These are phyloP conservation scores for Yamadazyma kitorensis DNA, from an alignment of 805 yeast species.

Conservation along the genomic window DNA sequence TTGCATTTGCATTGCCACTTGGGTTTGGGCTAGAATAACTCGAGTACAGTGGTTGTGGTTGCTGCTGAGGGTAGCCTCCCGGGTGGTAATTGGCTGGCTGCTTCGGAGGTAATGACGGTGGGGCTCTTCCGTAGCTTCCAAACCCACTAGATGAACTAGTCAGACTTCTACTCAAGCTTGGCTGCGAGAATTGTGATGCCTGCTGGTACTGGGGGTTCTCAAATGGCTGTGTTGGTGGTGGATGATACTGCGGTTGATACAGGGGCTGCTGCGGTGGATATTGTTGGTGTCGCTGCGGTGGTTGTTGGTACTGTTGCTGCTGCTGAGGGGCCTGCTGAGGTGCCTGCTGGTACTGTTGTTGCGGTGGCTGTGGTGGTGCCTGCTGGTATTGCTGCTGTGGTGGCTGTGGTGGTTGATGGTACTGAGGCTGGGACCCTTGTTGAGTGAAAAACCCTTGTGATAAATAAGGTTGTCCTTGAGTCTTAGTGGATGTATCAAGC, in stretches of 20 bases:
- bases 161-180: slow-evolving; percentile 4
- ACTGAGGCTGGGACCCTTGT: not conserved
- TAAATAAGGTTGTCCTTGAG: no score
- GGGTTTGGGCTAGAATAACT: no score
- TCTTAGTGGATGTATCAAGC: no score
- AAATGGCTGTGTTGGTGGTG: slow-evolving; percentile 1
- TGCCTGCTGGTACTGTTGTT: not conserved
- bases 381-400: slow-evolving; percentile 5
- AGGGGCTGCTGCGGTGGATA: not conserved
- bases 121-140: slow-evolving; percentile 6
- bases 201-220: not conserved
- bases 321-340: not conserved
- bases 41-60: slow-evolving; percentile 2
- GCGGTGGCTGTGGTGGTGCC: slow-evolving; percentile 6
- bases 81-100: slow-evolving; percentile 4
- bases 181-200: slow-evolving; percentile 6
- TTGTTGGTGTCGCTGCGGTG: slow-evolving; percentile 4
- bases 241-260: slow-evolving; percentile 3
- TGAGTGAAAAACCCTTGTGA: no score
- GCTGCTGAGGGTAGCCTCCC: not conserved
- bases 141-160: slow-evolving; percentile 7
- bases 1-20: slow-evolving; percentile 2
- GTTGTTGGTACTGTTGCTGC: not conserved
- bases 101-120: slow-evolving; percentile 13
- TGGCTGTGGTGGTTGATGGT: slow-evolving; percentile 1